Evolutionary conservation across 257 asterid genomes (phyloP).

Genomic region (Primulina eburnea): DNA sequence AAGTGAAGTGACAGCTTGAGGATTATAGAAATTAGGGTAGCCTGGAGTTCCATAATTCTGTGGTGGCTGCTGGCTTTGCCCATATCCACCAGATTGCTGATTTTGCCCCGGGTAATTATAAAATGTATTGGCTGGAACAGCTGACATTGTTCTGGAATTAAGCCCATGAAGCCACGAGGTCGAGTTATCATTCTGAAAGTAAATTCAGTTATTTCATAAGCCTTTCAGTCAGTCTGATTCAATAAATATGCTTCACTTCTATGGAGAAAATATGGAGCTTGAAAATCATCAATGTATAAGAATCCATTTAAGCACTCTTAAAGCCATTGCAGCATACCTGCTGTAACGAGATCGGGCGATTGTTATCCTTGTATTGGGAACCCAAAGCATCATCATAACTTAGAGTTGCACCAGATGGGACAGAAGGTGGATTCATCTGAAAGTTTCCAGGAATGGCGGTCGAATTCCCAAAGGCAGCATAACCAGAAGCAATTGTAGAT

Average conservation of each 20-base stretch:
- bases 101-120: conserved; percentile 60
- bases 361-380: conserved; percentile 73
- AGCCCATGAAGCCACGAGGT: conserved; percentile 80
- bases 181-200: conserved; percentile 61
- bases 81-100: conserved; percentile 61
- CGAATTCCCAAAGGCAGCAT: conserved; percentile 51
- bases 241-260: too few species aligned
- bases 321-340: conserved; percentile 42
- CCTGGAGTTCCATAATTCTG: conserved; percentile 67
- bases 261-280: too few species aligned
- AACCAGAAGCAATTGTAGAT: conserved; percentile 70
- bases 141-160: conserved; percentile 66
- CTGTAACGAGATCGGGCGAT: conserved; percentile 65
- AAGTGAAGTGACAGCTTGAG: conserved; percentile 47
- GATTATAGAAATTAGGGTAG: conserved; percentile 65
- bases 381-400: conserved; percentile 63
- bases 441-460: conserved; percentile 62
- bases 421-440: conserved; percentile 56
- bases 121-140: conserved; percentile 60
- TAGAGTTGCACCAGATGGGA: conserved; percentile 52
- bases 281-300: neutral
- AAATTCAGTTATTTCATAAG: conserved; percentile 4
- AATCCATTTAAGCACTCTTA: too few species aligned
- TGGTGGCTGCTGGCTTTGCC: conserved; percentile 70
- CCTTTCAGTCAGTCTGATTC: neutral